Base-by-base conservation (phyloP, 305 asterid genomes). In the Fraxinus dipetala region DNA sequence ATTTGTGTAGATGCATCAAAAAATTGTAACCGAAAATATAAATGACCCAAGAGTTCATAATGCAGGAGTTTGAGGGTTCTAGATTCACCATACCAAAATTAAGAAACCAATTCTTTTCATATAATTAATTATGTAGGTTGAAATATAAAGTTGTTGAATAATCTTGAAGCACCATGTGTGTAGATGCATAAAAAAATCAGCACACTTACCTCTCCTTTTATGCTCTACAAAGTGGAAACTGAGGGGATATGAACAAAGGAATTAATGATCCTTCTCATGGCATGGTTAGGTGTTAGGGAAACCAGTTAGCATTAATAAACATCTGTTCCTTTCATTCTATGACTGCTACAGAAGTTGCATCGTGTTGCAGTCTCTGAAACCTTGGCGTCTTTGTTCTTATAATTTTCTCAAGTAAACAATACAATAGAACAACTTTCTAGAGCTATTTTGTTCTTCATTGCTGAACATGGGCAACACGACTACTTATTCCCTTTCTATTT, bases 401-500 rank as follows among this genome's bases (percentile, higher is more conserved):
- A 45, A 26, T 61, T 75, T 81, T 56, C 4, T 31, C 2, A 16
- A 78, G 78, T 26, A 45, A 70, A 38, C 61, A 38, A 75, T 63
- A 38, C 32, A n/a, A 43, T n/a, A 32, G 40, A 72, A 59, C 36
- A 59, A 7, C 81, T 74, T n/a, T 63, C 38, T 9, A 56, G 45
- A 36, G 40, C 74, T 77, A 36, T 70, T 69, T 80, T 79, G 74
- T 74, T 43, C 70, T 56, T 77, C 79, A 61, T 79, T 61, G 77
- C 77, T 82, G 59, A 79, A 78, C 76, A 34, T 38, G 45, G 16
- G 45, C 28, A 45, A 65, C 26, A 81, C 43, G 48, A 32, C 83
- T 75, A 31, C 76, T 1, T 67, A 78, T 34, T 78, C 34, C 73
- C 84, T 67, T 85, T 83, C 65, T 32, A 72, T 81, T 80, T 87